Base-by-base conservation (phyloP, 1,284 basidiomycete species). In the Amylostereum areolatum region DNA sequence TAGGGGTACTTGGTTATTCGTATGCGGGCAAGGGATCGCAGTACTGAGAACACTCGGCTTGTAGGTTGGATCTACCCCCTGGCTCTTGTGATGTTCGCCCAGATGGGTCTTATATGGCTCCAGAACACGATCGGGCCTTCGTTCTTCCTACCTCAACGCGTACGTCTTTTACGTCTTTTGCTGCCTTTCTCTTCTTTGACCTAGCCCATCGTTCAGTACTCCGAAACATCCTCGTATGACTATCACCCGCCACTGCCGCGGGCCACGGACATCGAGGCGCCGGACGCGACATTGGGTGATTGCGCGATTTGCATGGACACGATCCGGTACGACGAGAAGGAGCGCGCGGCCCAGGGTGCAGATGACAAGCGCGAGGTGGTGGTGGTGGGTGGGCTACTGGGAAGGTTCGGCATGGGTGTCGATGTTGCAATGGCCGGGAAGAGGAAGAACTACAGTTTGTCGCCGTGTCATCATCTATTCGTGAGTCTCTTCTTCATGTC, bases 251-350 rank as follows among this genome's bases (percentile, higher is more conserved):
- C 78, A 1, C 67, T 94, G 37, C 84, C 86, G 1, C 10, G 7
- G 10, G 60, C 77, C 1, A 73, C 83, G 1, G 88, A 92, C 59
- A 64, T 83, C 0, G 89, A 92, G 64, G 75, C 84, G 5, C 8
- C 36, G 46, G 81, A 83, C 39, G 77, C 81, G 54, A 78, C 82
- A 8, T 71, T 92, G 12, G 89, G 85, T 4, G 89, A 93, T 59
- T 95, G 92, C 58, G 81, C 88, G 3, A 94, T 95, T 53, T 95
- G 92, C 63, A 92, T 94, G 89, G 92, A 95, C 52, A 77, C 82
- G 6, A 93, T 94, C 52, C 61, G 79, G 37, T 67, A 81, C 18
- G 78, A 81, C 45, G 46, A 49, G 36, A 46, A 11, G 18, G 48
- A 56, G 66, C 58, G 8, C 3, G 33, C 28, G 5, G 11, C 36